A percentile compares a stretch with the other conserved stretches of the same genome.
phyloP scores from a whole-genome alignment of 2,329 filamentous ascomycete species.

The Podosphaera aphanis region DNA sequence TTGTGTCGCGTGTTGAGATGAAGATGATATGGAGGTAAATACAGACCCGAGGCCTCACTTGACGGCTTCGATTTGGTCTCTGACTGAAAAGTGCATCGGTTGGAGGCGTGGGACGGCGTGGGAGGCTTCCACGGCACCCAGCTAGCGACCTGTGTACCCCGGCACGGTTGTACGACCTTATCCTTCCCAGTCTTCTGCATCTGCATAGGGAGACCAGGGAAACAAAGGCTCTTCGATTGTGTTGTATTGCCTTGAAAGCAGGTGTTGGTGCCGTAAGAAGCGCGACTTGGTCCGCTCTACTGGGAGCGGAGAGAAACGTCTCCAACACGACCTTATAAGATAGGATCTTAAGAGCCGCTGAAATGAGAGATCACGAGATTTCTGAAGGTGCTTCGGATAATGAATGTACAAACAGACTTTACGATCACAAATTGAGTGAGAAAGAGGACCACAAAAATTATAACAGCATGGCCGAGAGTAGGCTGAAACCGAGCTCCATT shows the following conservation, averaged over 20 bases:
- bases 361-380: conserved; percentile 14
- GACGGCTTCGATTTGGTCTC: neutral
- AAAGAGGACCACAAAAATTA: conserved; percentile 16
- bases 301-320: neutral
- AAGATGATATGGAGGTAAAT: neutral
- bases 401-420: conserved; percentile 16
- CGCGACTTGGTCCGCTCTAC: neutral
- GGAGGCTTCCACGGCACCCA: conserved; percentile 1
- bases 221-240: neutral
- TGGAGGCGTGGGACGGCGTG: neutral
- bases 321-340: conserved; percentile 9
- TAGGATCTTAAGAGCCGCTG: conserved; percentile 17
- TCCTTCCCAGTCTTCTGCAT: conserved; percentile 1
- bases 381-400: conserved; percentile 17
- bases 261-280: conserved; percentile 1
- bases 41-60: neutral
- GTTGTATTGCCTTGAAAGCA: conserved; percentile 1
- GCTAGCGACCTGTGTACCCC: conserved; percentile 1
- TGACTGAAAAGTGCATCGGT: neutral
- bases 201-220: conserved; percentile 1
- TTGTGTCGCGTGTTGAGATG: neutral
- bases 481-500: conserved; percentile 13
- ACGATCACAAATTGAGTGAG: conserved; percentile 12
- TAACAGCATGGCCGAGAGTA: conserved; percentile 15
- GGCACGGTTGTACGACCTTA: neutral